Evolutionary conservation across 2,329 filamentous ascomycete genomes (phyloP), one percentile per base, ranked within the genome.

Genomic region (Uncinocarpus reesii): DNA sequence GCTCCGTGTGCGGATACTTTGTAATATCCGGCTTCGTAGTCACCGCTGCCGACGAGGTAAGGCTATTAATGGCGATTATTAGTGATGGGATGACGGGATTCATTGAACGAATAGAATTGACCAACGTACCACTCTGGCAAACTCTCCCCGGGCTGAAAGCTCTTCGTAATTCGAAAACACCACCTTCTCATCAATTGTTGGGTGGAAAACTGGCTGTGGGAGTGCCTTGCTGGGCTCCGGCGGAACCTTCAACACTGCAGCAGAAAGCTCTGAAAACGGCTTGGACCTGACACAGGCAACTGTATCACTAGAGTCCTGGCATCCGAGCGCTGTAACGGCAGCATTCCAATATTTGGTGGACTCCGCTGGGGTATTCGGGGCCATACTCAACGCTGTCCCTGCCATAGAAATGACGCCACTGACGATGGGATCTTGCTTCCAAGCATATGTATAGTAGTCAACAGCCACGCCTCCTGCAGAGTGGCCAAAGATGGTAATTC

Each of bases 401-500:
- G 65, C 68, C 35, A 66, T 58, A 6, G 62, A 62, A 34, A 69
- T 65, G 1, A 67, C 42, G 6, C 65, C 67, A 5, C 50, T 55
- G 6, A 68, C 60, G n/a, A 45, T 37, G 13, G 42, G 42, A 8
- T 45, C 32, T 3, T 36, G 3, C 16, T 7, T 24, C 18, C 23
- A 45, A 16, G 42, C 42, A 29, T 28, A 45, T 7, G 42, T n/a
- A 37, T 45, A 45, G 4, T 20, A 20, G n/a, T 47, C 44, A 7
- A 49, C 47, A 20, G 42, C 20, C 7, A 38, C 45, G n/a, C 48
- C 59, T 7, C 74, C 73, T 2, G 74, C 71, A 26, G 70, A 72
- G 57, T 74, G 68, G 10, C 74, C 74, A 56, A 69, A 71, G 13
- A 66, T 52, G 31, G 62, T 65, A 38, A 71, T 60, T 42, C 65